A percentile compares a stretch with the other conserved stretches of the same genome.
phyloP scores from a whole-genome alignment of 495 filamentous ascomycete species.

The Annulohypoxylon bovei region DNA sequence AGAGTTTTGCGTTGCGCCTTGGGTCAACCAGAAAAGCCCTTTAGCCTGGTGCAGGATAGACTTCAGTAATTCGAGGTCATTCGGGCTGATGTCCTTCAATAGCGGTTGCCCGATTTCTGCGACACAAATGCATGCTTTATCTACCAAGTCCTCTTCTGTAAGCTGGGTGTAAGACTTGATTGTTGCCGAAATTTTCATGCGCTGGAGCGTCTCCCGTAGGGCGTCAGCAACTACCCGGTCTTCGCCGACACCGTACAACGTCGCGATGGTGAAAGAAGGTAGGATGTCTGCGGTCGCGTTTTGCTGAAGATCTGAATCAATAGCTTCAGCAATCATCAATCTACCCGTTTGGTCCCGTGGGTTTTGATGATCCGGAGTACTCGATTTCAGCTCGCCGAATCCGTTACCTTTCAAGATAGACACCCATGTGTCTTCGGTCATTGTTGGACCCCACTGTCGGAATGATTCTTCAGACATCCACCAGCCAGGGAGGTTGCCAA shows the following conservation, averaged over 20 bases:
- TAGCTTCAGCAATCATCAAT: neutral
- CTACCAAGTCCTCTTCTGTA: neutral
- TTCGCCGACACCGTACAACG: neutral
- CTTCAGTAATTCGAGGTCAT: neutral
- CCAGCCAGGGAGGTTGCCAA: constrained; percentile 1
- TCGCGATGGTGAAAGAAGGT: neutral
- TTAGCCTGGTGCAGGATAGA: neutral
- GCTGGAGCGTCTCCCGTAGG: neutral
- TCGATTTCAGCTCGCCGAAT: neutral
- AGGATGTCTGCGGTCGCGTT: neutral
- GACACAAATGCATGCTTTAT: neutral
- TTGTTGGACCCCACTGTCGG: neutral
- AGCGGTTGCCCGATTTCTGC: neutral
- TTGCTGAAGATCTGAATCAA: neutral
- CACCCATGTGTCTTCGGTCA: constrained; percentile 1
- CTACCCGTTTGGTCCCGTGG: neutral
- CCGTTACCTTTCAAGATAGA: neutral
- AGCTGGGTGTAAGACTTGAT: neutral
- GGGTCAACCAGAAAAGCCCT: constrained; percentile 1
- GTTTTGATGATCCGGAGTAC: neutral
- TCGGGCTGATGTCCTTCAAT: neutral
- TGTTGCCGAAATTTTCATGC: neutral
- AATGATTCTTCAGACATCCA: constrained; percentile 6
- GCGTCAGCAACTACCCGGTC: neutral
- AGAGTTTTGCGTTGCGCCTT: neutral